phyloP scores from a whole-genome alignment of 2,329 filamentous ascomycete species.

The Fusarium gaditjirri region DNA sequence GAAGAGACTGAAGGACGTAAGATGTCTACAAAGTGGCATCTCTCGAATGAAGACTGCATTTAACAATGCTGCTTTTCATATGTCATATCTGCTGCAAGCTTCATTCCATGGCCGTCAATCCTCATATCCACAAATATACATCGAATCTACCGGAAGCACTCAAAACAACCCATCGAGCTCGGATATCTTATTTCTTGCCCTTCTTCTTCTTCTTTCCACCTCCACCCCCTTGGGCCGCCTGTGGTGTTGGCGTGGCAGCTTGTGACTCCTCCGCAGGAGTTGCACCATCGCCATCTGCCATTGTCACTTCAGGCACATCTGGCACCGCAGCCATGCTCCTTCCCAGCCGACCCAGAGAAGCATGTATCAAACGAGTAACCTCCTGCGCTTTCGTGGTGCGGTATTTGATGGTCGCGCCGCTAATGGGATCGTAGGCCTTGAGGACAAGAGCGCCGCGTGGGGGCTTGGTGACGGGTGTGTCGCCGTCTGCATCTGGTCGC shows the following conservation, averaged over 20 bases:
- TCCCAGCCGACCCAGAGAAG: constrained; percentile 79
- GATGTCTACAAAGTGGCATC: neutral
- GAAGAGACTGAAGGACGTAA: neutral
- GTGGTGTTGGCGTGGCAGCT: constrained; percentile 41
- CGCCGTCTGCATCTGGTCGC: constrained; percentile 43
- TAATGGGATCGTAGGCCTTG: constrained; percentile 88
- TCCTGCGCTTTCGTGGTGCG: constrained; percentile 90
- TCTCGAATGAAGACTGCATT: neutral
- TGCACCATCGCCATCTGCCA: constrained; percentile 52
- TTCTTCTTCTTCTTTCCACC: constrained; percentile 69
- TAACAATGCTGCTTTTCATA: neutral
- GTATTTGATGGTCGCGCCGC: constrained; percentile 89
- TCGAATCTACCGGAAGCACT: neutral
- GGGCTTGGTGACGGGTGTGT: constrained; percentile 53
- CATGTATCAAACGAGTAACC: constrained; percentile 80
- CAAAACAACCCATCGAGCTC: neutral
- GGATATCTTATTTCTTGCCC: constrained; percentile 59
- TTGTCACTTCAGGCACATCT: constrained; percentile 54
- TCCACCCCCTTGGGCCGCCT: constrained; percentile 46
- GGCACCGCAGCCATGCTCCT: constrained; percentile 71
- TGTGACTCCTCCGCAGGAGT: constrained; percentile 42
- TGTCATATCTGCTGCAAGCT: neutral
- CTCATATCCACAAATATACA: neutral
- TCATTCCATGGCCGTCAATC: neutral
- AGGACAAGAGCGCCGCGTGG: constrained; percentile 78